Evolutionary conservation across 2,329 filamentous ascomycete species (phyloP).

Genomic region (Penicillium sp.): DNA sequence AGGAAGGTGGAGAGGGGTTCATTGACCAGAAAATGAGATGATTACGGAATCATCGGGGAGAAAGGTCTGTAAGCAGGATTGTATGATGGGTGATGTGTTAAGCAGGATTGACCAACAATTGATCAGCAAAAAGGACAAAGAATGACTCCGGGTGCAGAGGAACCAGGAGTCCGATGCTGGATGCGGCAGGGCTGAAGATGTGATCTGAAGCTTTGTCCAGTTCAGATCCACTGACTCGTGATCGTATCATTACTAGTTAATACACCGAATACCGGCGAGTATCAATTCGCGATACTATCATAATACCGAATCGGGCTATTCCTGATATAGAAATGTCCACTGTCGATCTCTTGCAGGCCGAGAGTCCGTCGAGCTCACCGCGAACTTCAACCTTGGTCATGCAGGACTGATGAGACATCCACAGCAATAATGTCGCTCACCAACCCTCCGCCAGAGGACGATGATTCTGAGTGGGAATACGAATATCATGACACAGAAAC

Average conservation of each 20-base stretch:
- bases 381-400: background rate
- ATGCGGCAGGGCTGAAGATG: slow-evolving; percentile 15
- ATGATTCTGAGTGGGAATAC: slow-evolving; percentile 63
- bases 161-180: background rate
- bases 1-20: slow-evolving; percentile 1
- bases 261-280: background rate
- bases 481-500: slow-evolving; percentile 61
- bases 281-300: background rate
- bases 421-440: slow-evolving; percentile 20
- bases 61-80: background rate
- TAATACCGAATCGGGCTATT: background rate
- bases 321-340: background rate
- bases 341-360: slow-evolving; percentile 2
- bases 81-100: background rate
- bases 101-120: background rate
- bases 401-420: slow-evolving; percentile 4
- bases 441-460: slow-evolving; percentile 41
- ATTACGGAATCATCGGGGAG: slow-evolving; percentile 5
- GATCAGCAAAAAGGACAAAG: slow-evolving; percentile 1
- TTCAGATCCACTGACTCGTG: background rate
- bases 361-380: background rate
- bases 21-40: background rate
- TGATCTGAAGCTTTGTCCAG: background rate
- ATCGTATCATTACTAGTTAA: background rate
- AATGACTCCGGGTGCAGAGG: slow-evolving; percentile 3